These are phyloP conservation scores for Fusarium protoensiforme DNA, from an alignment of 2,329 filamentous ascomycete genomes.

Conservation along the genomic window DNA sequence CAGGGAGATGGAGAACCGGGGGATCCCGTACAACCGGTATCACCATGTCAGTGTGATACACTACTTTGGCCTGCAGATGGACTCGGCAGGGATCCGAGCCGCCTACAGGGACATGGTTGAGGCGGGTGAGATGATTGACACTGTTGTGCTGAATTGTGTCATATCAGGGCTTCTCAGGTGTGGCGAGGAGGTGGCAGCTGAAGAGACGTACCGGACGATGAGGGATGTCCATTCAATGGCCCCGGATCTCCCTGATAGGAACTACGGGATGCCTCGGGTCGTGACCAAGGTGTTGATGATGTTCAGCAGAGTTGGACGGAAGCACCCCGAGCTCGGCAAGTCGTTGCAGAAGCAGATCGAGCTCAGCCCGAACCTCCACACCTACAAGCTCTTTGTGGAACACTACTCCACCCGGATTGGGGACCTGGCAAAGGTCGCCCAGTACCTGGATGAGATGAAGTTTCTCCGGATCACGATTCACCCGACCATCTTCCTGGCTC, in stretches of 20 bases:
- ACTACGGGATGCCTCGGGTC: conserved; percentile 60
- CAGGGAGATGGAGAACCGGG: conserved; percentile 79
- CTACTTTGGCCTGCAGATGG: conserved; percentile 80
- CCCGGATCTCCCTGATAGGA: conserved; percentile 54
- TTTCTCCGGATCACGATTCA: conserved; percentile 74
- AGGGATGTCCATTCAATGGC: conserved; percentile 66
- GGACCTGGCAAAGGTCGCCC: conserved; percentile 75
- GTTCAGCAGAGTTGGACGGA: conserved; percentile 65
- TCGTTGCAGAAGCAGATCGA: conserved; percentile 70
- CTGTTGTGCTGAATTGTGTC: conserved; percentile 85
- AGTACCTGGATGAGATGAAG: conserved; percentile 84
- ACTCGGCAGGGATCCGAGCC: conserved; percentile 78
- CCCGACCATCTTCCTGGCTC: conserved; percentile 79
- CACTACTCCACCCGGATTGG: conserved; percentile 77
- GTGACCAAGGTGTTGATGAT: conserved; percentile 68
- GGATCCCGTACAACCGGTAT: conserved; percentile 77
- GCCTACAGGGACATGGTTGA: conserved; percentile 88
- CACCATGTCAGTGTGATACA: conserved; percentile 86
- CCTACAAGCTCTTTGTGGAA: conserved; percentile 82
- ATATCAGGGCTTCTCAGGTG: conserved; percentile 81
- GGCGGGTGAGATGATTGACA: conserved; percentile 88
- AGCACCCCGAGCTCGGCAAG: conserved; percentile 64
- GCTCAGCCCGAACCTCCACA: conserved; percentile 79
- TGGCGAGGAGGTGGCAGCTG: conserved; percentile 80
- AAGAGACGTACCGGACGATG: conserved; percentile 87